Percentiles rank a stretch among this genome's conserved stretches.
Conservation (phyloP, 1,139 yeast species). For the Suhomyces atakaporum region DNA sequence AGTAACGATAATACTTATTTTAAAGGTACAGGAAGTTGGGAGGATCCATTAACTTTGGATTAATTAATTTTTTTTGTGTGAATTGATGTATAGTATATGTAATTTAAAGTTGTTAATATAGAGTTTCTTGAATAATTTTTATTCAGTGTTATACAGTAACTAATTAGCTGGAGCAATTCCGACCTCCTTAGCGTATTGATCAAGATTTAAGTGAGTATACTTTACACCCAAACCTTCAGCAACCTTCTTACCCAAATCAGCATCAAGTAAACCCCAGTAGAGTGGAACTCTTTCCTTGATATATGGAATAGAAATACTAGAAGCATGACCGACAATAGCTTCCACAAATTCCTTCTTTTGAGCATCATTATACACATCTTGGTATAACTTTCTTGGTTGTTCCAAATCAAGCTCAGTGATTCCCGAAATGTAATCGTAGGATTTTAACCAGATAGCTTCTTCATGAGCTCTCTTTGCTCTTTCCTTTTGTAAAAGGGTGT, state of each 20-base stretch:
- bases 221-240: conserved; percentile 38
- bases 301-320: conserved; percentile 25
- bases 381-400: conserved; percentile 45
- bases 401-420: conserved; percentile 43
- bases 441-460: conserved; percentile 36
- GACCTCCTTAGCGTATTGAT: conserved; percentile 25
- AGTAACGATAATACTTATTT: conserved; percentile 7
- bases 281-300: conserved; percentile 40
- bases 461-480: conserved; percentile 34
- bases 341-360: conserved; percentile 34
- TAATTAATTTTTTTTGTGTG: too few species aligned
- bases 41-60: conserved; percentile 39
- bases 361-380: conserved; percentile 34
- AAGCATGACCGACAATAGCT: conserved; percentile 42
- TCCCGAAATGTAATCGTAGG: conserved; percentile 42
- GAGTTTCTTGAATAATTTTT: too few species aligned
- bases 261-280: conserved; percentile 39
- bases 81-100: conserved; percentile 6
- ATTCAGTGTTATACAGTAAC: background rate
- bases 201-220: conserved; percentile 28
- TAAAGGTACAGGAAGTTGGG: conserved; percentile 41
- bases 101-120: too few species aligned
- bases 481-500: conserved; percentile 27
- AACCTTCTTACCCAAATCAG: conserved; percentile 32
- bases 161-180: conserved; percentile 20